phyloP scores from a whole-genome alignment of 371 early-diverging fungal species.

The Capniomyces stellatus region DNA sequence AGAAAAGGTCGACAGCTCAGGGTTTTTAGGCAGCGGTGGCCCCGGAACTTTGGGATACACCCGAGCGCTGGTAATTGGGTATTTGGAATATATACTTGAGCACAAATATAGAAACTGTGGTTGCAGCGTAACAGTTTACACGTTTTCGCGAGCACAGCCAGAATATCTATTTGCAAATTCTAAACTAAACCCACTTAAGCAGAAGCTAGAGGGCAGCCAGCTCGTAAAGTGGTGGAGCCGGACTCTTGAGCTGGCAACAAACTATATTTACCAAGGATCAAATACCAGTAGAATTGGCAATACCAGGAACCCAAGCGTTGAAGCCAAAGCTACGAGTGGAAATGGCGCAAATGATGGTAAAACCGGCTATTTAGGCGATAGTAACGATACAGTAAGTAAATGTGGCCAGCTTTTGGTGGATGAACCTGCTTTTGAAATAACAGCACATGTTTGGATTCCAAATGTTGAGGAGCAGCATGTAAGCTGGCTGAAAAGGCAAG shows the following conservation, averaged over 20 bases:
- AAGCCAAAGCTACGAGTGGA: not conserved
- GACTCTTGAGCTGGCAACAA: conserved; percentile 7
- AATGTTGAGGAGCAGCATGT: not conserved
- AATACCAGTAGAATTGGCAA: conserved; percentile 8
- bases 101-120: not conserved
- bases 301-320: conserved; percentile 5
- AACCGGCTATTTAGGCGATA: too few relatives aligned
- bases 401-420: not conserved
- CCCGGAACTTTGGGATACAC: not conserved
- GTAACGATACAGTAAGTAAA: not conserved
- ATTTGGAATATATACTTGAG: not conserved
- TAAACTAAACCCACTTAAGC: conserved; percentile 36
- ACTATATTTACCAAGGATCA: too few relatives aligned
- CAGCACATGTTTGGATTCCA: not conserved
- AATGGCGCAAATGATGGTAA: not conserved
- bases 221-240: conserved; percentile 67
- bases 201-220: conserved; percentile 33
- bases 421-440: not conserved
- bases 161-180: conserved; percentile 68
- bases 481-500: not conserved
- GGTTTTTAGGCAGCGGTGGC: not conserved
- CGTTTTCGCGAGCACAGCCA: conserved; percentile 73
- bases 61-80: not conserved
- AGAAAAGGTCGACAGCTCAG: conserved; percentile 1
- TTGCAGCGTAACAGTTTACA: conserved; percentile 22